These are phyloP conservation scores for Grigorovia transvaalensis DNA, from an alignment of 805 yeast species.

Conservation along the genomic window DNA sequence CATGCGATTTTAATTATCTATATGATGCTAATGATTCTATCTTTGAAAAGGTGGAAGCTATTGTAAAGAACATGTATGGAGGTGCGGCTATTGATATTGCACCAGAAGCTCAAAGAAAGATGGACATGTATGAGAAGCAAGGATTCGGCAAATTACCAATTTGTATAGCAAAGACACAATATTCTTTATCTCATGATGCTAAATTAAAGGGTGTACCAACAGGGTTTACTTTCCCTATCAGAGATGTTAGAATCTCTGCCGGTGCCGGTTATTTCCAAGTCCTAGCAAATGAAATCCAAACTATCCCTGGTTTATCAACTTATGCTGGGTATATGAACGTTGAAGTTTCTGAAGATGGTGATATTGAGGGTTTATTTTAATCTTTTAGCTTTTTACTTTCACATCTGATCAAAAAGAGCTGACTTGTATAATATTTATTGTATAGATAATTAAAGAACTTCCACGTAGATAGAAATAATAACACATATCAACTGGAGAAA, in stretches of 20 bases:
- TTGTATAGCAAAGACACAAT: slow-evolving; percentile 96
- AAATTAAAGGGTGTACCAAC: slow-evolving; percentile 88
- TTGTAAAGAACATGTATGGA: slow-evolving; percentile 88
- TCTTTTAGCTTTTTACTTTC: too few relatives aligned
- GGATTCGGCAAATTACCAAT: slow-evolving; percentile 88
- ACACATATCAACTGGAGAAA: too few relatives aligned
- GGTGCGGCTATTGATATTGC: slow-evolving; percentile 75
- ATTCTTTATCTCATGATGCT: slow-evolving; percentile 91
- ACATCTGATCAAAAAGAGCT: too few relatives aligned
- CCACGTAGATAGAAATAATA: too few relatives aligned
- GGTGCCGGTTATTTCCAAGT: slow-evolving; percentile 98
- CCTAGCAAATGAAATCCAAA: slow-evolving; percentile 91
- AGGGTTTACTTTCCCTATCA: slow-evolving; percentile 86
- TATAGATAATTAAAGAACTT: too few relatives aligned
- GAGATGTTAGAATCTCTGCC: slow-evolving; percentile 86
- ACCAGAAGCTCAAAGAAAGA: slow-evolving; percentile 71
- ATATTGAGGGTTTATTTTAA: slow-evolving; percentile 84
- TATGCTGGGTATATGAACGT: slow-evolving; percentile 96
- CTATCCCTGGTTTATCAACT: slow-evolving; percentile 95
- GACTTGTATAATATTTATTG: too few relatives aligned
- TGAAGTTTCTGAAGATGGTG: slow-evolving; percentile 82
- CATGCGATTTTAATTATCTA: slow-evolving; percentile 45
- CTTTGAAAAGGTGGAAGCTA: slow-evolving; percentile 66
- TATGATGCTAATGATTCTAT: slow-evolving; percentile 65
- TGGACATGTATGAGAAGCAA: slow-evolving; percentile 71